A percentile compares a stretch with the other conserved stretches of the same genome.
These are phyloP conservation scores for Vanderwaltozyma tropicalis DNA, from an alignment of 805 yeast species.

Conservation along the genomic window DNA sequence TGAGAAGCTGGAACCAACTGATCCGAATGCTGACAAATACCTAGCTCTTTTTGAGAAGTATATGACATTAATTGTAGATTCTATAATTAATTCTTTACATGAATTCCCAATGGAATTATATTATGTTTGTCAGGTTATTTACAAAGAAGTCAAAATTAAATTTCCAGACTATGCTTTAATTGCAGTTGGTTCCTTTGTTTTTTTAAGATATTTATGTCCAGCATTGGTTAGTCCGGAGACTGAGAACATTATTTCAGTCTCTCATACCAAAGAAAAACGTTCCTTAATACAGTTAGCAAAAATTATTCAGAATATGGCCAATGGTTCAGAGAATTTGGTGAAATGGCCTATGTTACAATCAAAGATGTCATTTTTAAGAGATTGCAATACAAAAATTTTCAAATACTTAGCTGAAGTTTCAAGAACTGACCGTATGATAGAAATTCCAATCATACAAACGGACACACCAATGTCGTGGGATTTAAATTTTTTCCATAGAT, in stretches of 20 bases:
- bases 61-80: conserved; percentile 46
- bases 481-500: conserved; percentile 36
- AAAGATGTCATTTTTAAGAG: conserved; percentile 33
- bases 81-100: conserved; percentile 45
- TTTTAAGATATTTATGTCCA: conserved; percentile 74
- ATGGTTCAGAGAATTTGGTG: conserved; percentile 56
- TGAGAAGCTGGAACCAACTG: conserved; percentile 37
- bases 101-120: conserved; percentile 62
- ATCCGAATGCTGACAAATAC: conserved; percentile 32
- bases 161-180: conserved; percentile 57
- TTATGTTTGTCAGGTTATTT: conserved; percentile 58
- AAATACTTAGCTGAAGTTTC: conserved; percentile 33
- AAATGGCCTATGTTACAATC: conserved; percentile 50
- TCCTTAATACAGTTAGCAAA: conserved; percentile 72
- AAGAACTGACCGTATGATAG: conserved; percentile 12
- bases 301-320: conserved; percentile 77
- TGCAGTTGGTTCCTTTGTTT: conserved; percentile 80
- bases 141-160: conserved; percentile 43
- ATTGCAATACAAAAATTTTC: conserved; percentile 32
- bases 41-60: conserved; percentile 44
- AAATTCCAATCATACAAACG: conserved; percentile 12
- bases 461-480: conserved; percentile 7
- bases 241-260: conserved; percentile 31
- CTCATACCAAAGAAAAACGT: conserved; percentile 41
- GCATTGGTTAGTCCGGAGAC: conserved; percentile 80